Base-by-base conservation (phyloP, 352 stramenopile species). In the Blastocystis sp. region DNA sequence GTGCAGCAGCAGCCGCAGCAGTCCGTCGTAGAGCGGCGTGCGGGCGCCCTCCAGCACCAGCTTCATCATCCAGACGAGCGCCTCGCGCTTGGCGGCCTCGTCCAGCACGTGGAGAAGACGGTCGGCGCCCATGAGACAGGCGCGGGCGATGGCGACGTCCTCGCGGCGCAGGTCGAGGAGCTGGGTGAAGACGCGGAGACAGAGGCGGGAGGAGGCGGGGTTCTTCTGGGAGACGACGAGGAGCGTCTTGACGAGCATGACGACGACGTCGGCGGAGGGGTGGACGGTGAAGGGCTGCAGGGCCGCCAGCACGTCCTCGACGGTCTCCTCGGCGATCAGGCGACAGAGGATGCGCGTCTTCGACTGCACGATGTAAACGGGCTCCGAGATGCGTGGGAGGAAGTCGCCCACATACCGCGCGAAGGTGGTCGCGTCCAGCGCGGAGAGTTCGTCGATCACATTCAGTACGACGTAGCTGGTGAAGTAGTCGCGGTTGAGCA, bases 341-440 rank as follows among this genome's bases (percentile, higher is more conserved):
- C 91, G 89, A 9, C 91, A 94, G 64, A 94, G 84, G 61, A 94
- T 94, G 87, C 93, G 90, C 2, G 93, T 90, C 88, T 94, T 94
- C 56, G 93, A 89, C 85, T 93, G 91, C 18, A 91, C 89, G 6
- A 91, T 91, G 64, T 93, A 94, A 0, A 88, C 90, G 0, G 91
- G 90, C 59, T 94, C 91, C 0, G 91, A 93, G 34, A 91, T 91
- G 32, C 91, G 90, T 0, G 93, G 91, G 79, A 94, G 93, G 72
- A 94, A 94, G 69, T 93, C 91, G 75, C 91, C 90, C 51, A 92
- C 89, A 27, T 91, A 93, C 51, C 92, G 89, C 40, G 90, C 93
- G 36, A 91, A 91, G 59, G 90, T 94, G 61, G 93, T 93, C 67
- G 93, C 93, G 69, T 94, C 90, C 53, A 94, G 87, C 38, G 91